Evolutionary conservation across 768 basidiomycete genomes (phyloP), one percentile per base, ranked within the genome.

Genomic region (Podaxis pistillaris): DNA sequence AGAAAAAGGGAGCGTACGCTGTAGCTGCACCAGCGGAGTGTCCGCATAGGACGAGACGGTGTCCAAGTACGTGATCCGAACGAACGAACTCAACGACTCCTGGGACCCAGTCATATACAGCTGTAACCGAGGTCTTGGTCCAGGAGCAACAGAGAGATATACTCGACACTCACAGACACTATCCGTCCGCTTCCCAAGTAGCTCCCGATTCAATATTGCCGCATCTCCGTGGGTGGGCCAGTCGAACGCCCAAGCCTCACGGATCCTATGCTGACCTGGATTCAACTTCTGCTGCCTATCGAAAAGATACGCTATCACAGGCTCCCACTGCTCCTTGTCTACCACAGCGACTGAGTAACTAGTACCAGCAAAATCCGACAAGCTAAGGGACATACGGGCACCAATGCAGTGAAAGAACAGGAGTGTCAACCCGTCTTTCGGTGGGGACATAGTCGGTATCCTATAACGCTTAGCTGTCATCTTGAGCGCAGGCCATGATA

Each of bases 301-400:
- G 67, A 82, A 81, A 11, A 84, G 68, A 0, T 66, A 66, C 40
- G 76, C 65, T 17, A 85, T 76, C 2, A 75, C 74, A 1, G 82
- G 79, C 62, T 84, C 83, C 83, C 83, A 85, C 65, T 81, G 78
- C 65, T 85, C 83, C 64, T 85, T 84, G 68, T 83, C 84, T 85
- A 64, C 38, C 7, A 24, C 13, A 38, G 13, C n/a, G 46, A 22
- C 13, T 46, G 22, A n/a, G 17, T 30, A 13, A 41, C 38, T 56
- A 36, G 12, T 15, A 47, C 9, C 19, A 5, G 30, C 28, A 41
- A 17, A 51, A 36, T 19, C 19, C 5, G 4, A 52, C 19, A 51
- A 15, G n/a, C 15, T 33, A 44, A 40, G 13, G 6, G 28, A 76
- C 78, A 65, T 67, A 83, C 83, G 80, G 60, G 79, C 70, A 4